Evolutionary conservation across 306 rosid genomes (phyloP), one percentile per base, ranked within the genome.

Genomic region (Glycyrrhiza uralensis): DNA sequence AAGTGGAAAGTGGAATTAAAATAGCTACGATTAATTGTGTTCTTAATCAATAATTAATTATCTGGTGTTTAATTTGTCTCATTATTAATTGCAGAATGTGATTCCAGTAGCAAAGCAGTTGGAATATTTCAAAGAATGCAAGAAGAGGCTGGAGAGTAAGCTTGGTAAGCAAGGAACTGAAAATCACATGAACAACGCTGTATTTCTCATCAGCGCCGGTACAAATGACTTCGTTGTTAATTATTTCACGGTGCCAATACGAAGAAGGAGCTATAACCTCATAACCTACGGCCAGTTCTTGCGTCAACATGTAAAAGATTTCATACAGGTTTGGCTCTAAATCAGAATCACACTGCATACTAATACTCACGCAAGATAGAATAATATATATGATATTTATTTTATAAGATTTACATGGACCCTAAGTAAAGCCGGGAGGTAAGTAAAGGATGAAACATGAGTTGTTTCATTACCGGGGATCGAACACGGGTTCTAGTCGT

Each of bases 161-260:
- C 59, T 77, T n/a, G 97, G 94, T 7, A 86, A 74, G 76, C 14
- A 52, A 67, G 24, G 64, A 68, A 57, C 71, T 0, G 77, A 83
- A 44, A 1, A 29, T 7, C 94, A 86, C 10, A 66, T 91, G 1
- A 80, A 71, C 13, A 82, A 76, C 1, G 97, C 94, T 4, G 1
- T 82, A 7, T 86, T 83, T 68, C 2, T 88, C 52, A 26, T 91
- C 4, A 86, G 97, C 35, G 97, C 92, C 1, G 97, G 92, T 5
- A 91, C 97, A 62, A 91, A 91, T 74, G 97, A 91, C 75, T 91
- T 75, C 17, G 89, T 86, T 6, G 15, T 91, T 56, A 86, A 91
- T 23, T 91, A 91, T 59, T 91, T 85, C 46, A 20, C 86, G 0
- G 0, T 86, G 5, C 92, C 97, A 44, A 12, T 80, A 2, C 76